Conservation (phyloP, 768 basidiomycete genomes). For the Suillus clintonianus region DNA sequence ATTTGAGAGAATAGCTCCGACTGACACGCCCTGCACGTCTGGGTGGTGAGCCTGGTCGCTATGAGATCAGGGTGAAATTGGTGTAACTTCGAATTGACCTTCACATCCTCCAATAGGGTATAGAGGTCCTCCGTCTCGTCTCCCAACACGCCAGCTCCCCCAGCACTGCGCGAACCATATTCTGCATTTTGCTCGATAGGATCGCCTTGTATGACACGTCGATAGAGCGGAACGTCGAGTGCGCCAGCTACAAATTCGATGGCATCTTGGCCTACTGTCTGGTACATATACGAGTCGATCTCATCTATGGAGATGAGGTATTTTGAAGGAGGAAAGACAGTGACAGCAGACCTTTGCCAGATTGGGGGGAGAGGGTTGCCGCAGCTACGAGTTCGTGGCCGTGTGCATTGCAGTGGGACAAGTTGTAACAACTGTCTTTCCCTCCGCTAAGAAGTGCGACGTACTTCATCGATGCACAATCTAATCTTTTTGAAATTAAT, state of each 20-base stretch:
- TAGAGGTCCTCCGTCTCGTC: conserved; percentile 98
- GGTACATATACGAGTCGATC: conserved; percentile 97
- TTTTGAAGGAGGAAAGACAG: conserved; percentile 8
- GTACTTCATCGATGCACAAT: conserved; percentile 75
- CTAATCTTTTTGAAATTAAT: neutral
- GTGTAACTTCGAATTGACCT: conserved; percentile 50
- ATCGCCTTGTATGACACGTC: conserved; percentile 75
- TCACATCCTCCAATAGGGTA: conserved; percentile 68
- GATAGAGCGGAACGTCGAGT: conserved; percentile 83
- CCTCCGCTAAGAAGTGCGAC: conserved; percentile 95
- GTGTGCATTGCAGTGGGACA: conserved; percentile 83
- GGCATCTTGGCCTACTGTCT: conserved; percentile 97
- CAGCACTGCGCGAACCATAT: conserved; percentile 73
- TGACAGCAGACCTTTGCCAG: conserved; percentile 72
- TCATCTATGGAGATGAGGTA: conserved; percentile 68
- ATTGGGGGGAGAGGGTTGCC: conserved; percentile 82
- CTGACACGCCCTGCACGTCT: conserved; percentile 83
- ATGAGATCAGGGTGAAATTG: neutral
- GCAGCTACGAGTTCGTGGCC: conserved; percentile 87
- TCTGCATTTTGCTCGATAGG: conserved; percentile 82
- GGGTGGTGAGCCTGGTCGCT: conserved; percentile 65
- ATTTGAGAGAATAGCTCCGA: conserved; percentile 96
- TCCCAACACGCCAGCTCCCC: conserved; percentile 57
- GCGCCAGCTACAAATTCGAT: conserved; percentile 85
- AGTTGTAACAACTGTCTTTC: conserved; percentile 96